phyloP scores from a whole-genome alignment of 345 rosid genomes.

The Barbarea vulgaris region DNA sequence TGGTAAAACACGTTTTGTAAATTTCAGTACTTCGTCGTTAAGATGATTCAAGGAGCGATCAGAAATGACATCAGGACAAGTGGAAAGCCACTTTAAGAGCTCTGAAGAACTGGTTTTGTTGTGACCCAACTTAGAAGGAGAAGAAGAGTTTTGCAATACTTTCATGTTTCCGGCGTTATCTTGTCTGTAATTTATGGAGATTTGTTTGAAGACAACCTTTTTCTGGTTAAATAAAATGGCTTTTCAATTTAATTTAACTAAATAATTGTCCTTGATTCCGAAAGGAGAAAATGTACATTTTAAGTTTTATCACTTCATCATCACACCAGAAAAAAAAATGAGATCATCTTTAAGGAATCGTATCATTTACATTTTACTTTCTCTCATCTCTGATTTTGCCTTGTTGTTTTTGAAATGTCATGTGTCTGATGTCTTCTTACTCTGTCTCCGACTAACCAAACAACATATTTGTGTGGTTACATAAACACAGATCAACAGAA shows the following conservation, averaged over 20 bases:
- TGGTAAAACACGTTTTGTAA: neutral
- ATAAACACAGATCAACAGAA: conserved; percentile 58
- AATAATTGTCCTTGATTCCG: neutral
- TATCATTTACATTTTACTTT: conserved; percentile 22
- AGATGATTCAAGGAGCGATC: conserved; percentile 66
- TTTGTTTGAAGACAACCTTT: neutral
- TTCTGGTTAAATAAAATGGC: neutral
- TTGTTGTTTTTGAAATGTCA: neutral
- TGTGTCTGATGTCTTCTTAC: conserved; percentile 19
- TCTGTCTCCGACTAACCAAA: conserved; percentile 32
- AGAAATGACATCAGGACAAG: conserved; percentile 54
- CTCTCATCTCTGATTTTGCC: neutral
- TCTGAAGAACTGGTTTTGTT: conserved; percentile 27
- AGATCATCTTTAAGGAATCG: neutral
- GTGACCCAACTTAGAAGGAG: conserved; percentile 15
- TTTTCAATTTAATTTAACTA: neutral
- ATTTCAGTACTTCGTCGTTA: conserved; percentile 60
- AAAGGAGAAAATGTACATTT: neutral
- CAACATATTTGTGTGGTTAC: conserved; percentile 36
- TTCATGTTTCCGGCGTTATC: conserved; percentile 21
- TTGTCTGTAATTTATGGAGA: conserved; percentile 19
- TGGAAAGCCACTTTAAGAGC: conserved; percentile 48
- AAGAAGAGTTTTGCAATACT: conserved; percentile 28
- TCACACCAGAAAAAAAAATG: neutral
- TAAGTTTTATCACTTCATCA: conserved; percentile 1